Base-by-base conservation (phyloP, 768 basidiomycete species). In the Tylopilus balloui region DNA sequence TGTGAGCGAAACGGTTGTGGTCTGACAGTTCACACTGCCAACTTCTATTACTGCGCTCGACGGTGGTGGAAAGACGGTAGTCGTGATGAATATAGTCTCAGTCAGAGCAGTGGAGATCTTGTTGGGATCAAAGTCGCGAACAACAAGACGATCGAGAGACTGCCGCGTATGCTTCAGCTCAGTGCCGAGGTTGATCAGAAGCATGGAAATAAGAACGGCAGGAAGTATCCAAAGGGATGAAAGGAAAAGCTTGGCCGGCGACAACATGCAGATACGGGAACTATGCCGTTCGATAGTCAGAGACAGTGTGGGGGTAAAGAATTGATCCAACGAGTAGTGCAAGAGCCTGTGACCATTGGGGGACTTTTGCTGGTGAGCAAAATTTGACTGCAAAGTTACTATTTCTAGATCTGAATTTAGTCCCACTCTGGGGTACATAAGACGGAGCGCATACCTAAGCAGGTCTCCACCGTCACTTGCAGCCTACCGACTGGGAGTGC, bases 401-500 rank as follows among this genome's bases (percentile, higher is more conserved):
- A 76, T 68, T 36, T 75, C 73, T 52, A 77, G 61, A 43, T 72
- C 77, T n/a, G 78, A 25, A 37, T 38, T 52, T 23, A 57, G 50
- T 38, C 15, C n/a, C 57, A 29, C 23, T 41, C 14, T 48, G 25
- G n/a, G 13, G 3, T 39, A 25, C 28, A 23, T n/a, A 21, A 28
- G 13, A 20, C n/a, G 19, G 19, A 31, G 29, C 13, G 60, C 78
- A 51, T 63, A 85, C 88, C 84, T 54, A 74, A 58, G 54, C 69
- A 64, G 17, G 66, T 62, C 40, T 81, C 79, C 42, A 90, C 63
- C 19, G 72, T 71, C 2, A 87, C 83, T 59, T 86, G 81, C 50
- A 89, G 66, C 60, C 74, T 73, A 38, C 82, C 81, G 36, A 90
- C 70, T 7, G 86, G 79, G n/a, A 88, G 67, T 4, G 78, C 63